Evolutionary conservation across 495 filamentous ascomycete genomes (phyloP).

Genomic region (Aspergillus campestris): DNA sequence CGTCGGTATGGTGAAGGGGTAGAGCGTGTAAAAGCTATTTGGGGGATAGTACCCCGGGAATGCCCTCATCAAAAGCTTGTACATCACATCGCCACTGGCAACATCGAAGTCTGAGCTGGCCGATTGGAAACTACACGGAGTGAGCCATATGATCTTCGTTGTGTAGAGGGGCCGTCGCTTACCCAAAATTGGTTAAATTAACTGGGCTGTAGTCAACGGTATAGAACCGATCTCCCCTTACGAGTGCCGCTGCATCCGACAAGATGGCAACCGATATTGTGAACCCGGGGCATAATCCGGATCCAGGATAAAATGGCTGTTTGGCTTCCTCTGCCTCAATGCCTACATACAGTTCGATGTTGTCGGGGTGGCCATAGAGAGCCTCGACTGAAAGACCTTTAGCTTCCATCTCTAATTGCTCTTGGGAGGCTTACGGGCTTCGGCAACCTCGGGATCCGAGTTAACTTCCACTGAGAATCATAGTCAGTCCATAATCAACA

Average conservation of each 20-base stretch:
- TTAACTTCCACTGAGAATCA: conserved; percentile 41
- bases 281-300: conserved; percentile 32
- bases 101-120: conserved; percentile 48
- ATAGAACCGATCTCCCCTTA: conserved; percentile 40
- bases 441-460: conserved; percentile 50
- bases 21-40: conserved; percentile 62
- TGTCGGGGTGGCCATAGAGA: conserved; percentile 58
- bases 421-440: conserved; percentile 47
- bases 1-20: conserved; percentile 54
- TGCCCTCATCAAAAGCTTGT: conserved; percentile 58
- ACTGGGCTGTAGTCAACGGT: conserved; percentile 49
- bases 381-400: conserved; percentile 25
- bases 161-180: conserved; percentile 3
- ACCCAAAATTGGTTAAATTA: conserved; percentile 58
- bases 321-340: conserved; percentile 37
- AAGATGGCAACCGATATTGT: conserved; percentile 33
- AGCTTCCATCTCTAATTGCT: conserved; percentile 52
- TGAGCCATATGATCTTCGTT: no score
- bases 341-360: conserved; percentile 40
- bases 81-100: conserved; percentile 59
- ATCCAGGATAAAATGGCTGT: conserved; percentile 25
- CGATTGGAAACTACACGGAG: conserved; percentile 24
- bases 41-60: conserved; percentile 60
- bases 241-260: conserved; percentile 35
- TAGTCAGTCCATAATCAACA: conserved; percentile 15